phyloP scores from a whole-genome alignment of 2,329 filamentous ascomycete species.

The Trichoderma harzianum region DNA sequence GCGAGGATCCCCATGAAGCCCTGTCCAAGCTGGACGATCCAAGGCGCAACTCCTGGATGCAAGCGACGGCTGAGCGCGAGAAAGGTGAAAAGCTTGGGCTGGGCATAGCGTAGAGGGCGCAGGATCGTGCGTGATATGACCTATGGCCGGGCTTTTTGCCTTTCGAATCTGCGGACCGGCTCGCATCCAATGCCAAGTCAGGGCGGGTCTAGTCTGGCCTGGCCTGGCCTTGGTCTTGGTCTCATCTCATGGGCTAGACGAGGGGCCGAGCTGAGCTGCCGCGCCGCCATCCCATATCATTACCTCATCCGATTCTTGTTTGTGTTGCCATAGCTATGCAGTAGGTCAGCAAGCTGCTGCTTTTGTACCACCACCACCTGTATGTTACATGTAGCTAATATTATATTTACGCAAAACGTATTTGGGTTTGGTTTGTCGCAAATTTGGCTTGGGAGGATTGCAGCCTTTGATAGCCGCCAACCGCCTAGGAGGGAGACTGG shows the following conservation, averaged over 20 bases:
- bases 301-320: not conserved
- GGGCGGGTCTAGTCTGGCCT: not conserved
- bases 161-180: not conserved
- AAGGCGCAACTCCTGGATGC: not conserved
- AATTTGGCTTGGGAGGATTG: not conserved
- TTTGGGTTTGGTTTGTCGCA: not conserved
- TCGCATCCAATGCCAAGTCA: not conserved
- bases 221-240: not conserved
- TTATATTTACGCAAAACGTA: not conserved
- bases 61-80: not conserved
- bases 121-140: not conserved
- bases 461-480: not conserved
- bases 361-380: not conserved
- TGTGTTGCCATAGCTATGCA: not conserved
- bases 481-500: not conserved
- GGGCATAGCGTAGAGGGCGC: not conserved
- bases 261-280: slow-evolving; percentile 5
- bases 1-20: slow-evolving; percentile 11
- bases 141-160: not conserved
- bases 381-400: not conserved
- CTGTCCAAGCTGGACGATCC: not conserved
- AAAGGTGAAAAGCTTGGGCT: not conserved
- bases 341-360: not conserved
- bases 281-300: not conserved
- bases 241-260: slow-evolving; percentile 3